Conservation (phyloP, 306 rosid species). For the Cucurbita maxima region DNA sequence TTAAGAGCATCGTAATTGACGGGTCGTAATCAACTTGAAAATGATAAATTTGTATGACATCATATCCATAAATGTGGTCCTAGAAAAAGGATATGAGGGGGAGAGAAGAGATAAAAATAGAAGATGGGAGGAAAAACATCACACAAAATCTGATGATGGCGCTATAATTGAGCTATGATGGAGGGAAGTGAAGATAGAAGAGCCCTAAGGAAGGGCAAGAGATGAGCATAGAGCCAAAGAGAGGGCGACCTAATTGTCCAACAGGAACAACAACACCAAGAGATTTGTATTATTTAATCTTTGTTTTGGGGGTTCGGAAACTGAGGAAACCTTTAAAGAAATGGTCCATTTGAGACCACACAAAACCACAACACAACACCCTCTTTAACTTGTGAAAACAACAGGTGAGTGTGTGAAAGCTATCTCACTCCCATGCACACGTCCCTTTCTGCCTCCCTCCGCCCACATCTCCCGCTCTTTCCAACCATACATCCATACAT, state of each 20-base stretch:
- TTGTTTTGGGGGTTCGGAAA: constrained; percentile 28
- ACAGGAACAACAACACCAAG: not conserved
- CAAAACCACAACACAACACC: constrained; percentile 36
- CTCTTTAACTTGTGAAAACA: constrained; percentile 60
- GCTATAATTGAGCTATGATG: constrained; percentile 5
- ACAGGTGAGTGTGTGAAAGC: constrained; percentile 93
- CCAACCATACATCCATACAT: no score
- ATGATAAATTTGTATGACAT: not conserved
- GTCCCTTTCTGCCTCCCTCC: constrained; percentile 99
- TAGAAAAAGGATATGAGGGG: not conserved
- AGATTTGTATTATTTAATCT: no score
- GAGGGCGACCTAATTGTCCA: constrained; percentile 12
- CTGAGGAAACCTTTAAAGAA: constrained; percentile 24
- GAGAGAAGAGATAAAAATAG: not conserved
- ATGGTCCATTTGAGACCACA: constrained; percentile 14
- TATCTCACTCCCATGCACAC: constrained; percentile 97
- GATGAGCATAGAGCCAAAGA: constrained; percentile 15
- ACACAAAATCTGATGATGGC: not conserved
- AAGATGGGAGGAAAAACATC: not conserved
- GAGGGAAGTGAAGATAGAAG: constrained; percentile 12
- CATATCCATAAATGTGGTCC: not conserved
- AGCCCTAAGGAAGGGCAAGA: constrained; percentile 10
- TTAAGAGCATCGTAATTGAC: not conserved
- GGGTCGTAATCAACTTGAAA: not conserved
- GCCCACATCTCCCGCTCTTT: constrained; percentile 91